Evolutionary conservation across 768 basidiomycete genomes (phyloP).

Genomic region (Mycena vitilis): DNA sequence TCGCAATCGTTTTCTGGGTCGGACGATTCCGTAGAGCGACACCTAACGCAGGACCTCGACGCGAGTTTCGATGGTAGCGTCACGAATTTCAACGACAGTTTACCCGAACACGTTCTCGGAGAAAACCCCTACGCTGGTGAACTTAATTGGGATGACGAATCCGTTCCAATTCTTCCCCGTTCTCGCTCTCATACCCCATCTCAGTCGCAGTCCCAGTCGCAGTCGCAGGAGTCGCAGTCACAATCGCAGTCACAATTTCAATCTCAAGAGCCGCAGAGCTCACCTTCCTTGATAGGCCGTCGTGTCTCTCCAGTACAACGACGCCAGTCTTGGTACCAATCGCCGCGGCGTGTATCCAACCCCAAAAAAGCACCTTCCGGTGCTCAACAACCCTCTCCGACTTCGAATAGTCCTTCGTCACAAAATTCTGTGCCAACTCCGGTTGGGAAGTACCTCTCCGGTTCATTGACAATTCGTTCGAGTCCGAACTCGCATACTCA

Average conservation of each 20-base stretch:
- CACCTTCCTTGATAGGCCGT: background rate
- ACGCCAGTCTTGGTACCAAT: constrained; percentile 29
- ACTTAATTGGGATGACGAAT: constrained; percentile 28
- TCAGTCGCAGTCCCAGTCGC: background rate
- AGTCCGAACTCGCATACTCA: background rate
- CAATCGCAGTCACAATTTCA: constrained; percentile 28
- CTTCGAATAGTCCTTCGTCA: background rate
- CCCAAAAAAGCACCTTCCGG: constrained; percentile 3
- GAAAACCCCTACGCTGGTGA: constrained; percentile 32
- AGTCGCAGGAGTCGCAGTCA: too few relatives aligned
- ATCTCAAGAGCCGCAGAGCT: constrained; percentile 17
- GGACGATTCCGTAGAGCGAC: constrained; percentile 57
- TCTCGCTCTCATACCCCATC: constrained; percentile 25
- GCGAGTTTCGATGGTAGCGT: background rate
- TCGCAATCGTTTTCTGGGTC: constrained; percentile 50
- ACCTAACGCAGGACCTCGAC: constrained; percentile 57
- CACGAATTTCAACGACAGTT: constrained; percentile 1
- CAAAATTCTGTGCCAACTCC: background rate
- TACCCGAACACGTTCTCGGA: constrained; percentile 19
- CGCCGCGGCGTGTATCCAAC: constrained; percentile 21
- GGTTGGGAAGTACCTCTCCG: constrained; percentile 15
- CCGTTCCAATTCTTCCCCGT: constrained; percentile 1
- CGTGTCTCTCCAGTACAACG: background rate
- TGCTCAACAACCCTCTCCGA: constrained; percentile 8
- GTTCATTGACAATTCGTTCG: constrained; percentile 17